A percentile compares a stretch with the other conserved stretches of the same genome.
Conservation (phyloP, 2,329 filamentous ascomycete species). For the Hyphodiscus sp. region DNA sequence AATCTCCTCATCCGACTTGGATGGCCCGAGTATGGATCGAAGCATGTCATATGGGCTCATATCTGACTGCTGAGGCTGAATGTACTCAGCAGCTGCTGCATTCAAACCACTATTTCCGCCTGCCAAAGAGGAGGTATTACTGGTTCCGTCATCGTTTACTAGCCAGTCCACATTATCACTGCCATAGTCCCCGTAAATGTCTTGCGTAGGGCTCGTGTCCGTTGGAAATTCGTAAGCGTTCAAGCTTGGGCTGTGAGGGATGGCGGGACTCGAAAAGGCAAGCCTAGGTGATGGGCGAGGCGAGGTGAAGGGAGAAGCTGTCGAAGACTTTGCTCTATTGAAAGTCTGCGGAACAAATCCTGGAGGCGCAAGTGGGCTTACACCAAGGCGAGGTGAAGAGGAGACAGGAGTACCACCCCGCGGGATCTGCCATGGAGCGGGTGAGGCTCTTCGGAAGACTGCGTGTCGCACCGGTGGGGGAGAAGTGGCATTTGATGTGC, state of each 20-base stretch:
- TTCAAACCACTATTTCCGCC: constrained; percentile 66
- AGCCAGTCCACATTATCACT: constrained; percentile 97
- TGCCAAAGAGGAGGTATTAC: constrained; percentile 68
- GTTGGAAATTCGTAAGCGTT: constrained; percentile 93
- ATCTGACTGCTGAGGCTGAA: constrained; percentile 62
- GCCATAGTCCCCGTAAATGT: constrained; percentile 86
- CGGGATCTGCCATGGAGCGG: constrained; percentile 82
- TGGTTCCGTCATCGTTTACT: constrained; percentile 77
- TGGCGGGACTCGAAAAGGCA: constrained; percentile 79
- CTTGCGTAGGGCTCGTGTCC: constrained; percentile 71
- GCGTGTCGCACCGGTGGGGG: constrained; percentile 84
- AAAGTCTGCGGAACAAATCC: constrained; percentile 77
- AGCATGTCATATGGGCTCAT: constrained; percentile 99
- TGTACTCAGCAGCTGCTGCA: constrained; percentile 74
- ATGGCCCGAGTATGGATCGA: constrained; percentile 84
- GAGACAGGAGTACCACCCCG: constrained; percentile 69
- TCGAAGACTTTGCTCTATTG: constrained; percentile 67
- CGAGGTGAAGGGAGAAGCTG: constrained; percentile 86
- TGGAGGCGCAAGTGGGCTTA: constrained; percentile 77
- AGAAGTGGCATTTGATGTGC: constrained; percentile 58
- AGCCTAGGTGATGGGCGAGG: constrained; percentile 88
- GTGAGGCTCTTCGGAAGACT: constrained; percentile 82
- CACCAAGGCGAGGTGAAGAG: constrained; percentile 74
- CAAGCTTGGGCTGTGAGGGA: constrained; percentile 87
- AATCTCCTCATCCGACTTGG: constrained; percentile 88